Conservation (phyloP, 176 grass and related monocot genomes). For the Juncus effusus region DNA sequence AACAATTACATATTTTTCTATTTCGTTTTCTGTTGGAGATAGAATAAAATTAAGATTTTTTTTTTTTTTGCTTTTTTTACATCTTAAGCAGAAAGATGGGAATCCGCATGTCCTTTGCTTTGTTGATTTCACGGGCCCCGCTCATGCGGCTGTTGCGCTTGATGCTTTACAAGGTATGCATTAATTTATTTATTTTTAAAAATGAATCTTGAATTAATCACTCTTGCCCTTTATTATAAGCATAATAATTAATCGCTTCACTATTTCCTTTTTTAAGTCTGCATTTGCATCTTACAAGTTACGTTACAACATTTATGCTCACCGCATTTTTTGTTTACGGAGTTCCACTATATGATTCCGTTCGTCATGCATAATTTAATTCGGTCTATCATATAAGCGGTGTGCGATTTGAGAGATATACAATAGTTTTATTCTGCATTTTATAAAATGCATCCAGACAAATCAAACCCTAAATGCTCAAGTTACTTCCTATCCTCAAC, state of each 20-base stretch:
- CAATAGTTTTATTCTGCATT: too few relatives aligned
- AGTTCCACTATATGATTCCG: too few relatives aligned
- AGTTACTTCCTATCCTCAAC: too few relatives aligned
- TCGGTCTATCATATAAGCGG: too few relatives aligned
- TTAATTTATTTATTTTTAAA: slow-evolving; percentile 26
- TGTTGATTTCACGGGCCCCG: slow-evolving; percentile 56
- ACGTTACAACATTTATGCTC: too few relatives aligned
- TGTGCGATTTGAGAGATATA: too few relatives aligned
- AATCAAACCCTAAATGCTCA: too few relatives aligned
- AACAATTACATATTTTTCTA: background rate
- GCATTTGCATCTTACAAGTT: slow-evolving; percentile 10
- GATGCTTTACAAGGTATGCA: slow-evolving; percentile 56
- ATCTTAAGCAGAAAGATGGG: slow-evolving; percentile 59
- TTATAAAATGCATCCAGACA: too few relatives aligned
- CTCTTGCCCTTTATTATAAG: background rate
- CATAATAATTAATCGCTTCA: background rate
- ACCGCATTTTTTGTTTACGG: too few relatives aligned
- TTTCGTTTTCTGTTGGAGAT: slow-evolving; percentile 18
- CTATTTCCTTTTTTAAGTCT: background rate
- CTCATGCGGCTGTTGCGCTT: slow-evolving; percentile 44
- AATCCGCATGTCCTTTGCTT: slow-evolving; percentile 73
- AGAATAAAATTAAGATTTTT: slow-evolving; percentile 14
- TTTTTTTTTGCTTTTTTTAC: slow-evolving; percentile 16
- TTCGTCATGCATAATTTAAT: too few relatives aligned
- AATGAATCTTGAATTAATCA: background rate